phyloP scores from a whole-genome alignment of 176 grass and related monocot genomes.

The Triticum aestivum region IWGSC_CS_RefSeq_v2.1 NC_057799.1:529439192-529439691 shows the following conservation, averaged over 20 bases:
- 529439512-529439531: neutral
- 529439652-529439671: no score
- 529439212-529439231: conserved; percentile 12
- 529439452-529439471: conserved; percentile 60
- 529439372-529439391: conserved; percentile 62
- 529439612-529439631: no score
- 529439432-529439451: conserved; percentile 73
- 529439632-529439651: no score
- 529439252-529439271: conserved; percentile 8
- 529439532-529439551: neutral
- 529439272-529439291: conserved; percentile 24
- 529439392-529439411: conserved; percentile 95
- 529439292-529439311: conserved; percentile 18
- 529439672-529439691: neutral
- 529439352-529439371: conserved; percentile 91
- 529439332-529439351: conserved; percentile 86
- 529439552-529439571: neutral
- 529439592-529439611: neutral
- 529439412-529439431: conserved; percentile 64
- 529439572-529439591: neutral
- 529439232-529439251: neutral
- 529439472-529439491: neutral
- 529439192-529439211: neutral
- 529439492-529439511: neutral
- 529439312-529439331: conserved; percentile 75